These are phyloP conservation scores for Thelephora terrestris DNA, from an alignment of 1,284 basidiomycete genomes.

Conservation along the genomic window DNA sequence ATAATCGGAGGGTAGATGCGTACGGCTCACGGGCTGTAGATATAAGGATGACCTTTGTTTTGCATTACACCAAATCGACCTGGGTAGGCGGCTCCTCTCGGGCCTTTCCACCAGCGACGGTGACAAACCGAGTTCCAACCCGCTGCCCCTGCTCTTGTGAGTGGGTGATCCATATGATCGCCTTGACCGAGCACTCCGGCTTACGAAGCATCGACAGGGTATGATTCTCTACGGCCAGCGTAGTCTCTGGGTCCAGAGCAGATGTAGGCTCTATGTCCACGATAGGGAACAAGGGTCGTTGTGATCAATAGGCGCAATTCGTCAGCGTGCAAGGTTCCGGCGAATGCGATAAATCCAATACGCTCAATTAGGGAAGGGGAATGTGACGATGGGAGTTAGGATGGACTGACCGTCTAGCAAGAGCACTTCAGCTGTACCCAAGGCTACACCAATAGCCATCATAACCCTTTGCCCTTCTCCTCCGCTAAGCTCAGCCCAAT, in stretches of 20 bases:
- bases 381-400: not conserved
- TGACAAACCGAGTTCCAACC: slow-evolving; percentile 62
- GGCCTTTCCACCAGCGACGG: slow-evolving; percentile 36
- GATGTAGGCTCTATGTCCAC: slow-evolving; percentile 67
- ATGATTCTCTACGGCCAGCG: slow-evolving; percentile 52
- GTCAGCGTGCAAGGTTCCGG: not conserved
- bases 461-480: slow-evolving; percentile 80
- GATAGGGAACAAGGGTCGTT: not conserved
- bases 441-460: slow-evolving; percentile 61
- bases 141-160: slow-evolving; percentile 69
- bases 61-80: not conserved
- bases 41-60: not conserved
- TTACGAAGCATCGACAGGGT: slow-evolving; percentile 43
- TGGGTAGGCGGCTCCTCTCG: slow-evolving; percentile 28
- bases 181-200: slow-evolving; percentile 45
- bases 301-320: no score
- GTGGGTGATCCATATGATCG: slow-evolving; percentile 82
- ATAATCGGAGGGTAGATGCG: no score
- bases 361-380: not conserved
- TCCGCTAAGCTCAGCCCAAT: slow-evolving; percentile 71
- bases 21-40: not conserved
- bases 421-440: slow-evolving; percentile 71
- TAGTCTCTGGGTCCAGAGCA: slow-evolving; percentile 67
- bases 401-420: slow-evolving; percentile 69
- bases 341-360: not conserved